Evolutionary conservation across 129 eudicot species (phyloP), one percentile per base, ranked within the genome.

Genomic region (Mikania micrantha): DNA sequence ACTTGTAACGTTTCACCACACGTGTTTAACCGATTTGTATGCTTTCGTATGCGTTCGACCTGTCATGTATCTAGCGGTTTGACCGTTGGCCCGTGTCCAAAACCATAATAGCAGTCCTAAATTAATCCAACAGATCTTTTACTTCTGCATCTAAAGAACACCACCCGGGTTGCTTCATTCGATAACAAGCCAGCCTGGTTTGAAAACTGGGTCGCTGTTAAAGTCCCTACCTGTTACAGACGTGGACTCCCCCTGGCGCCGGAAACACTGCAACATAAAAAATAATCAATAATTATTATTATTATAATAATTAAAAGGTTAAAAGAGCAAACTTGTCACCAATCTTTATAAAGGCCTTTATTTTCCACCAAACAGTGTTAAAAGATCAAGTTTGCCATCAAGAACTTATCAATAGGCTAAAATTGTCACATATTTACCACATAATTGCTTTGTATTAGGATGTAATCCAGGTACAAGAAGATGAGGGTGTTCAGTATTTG

Each of bases 161-260:
- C 35, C 52, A 10, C 24, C 52, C 50, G n/a, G 2, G 25, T 24
- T 54, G 58, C 32, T 32, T 89, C 85, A 89, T 40, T 82, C 80
- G 3, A 80, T 79, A 56, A 82, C 87, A 22, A 83, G 78, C 96
- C 93, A 90, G 34, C 96, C 95, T 0, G 88, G 89, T 80, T 92
- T 92, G 15, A 84, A 53, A 36, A 88, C 66, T 44, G 63, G 63
- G 62, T 92, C 96, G 22, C 63, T 65, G 76, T 67, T 78, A 59
- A 92, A 92, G 73, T 92, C 80, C 0, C 95, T 91, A 35, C 98
- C 96, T 5, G 85, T 82, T 36, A 88, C 87, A 0, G 98, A 92
- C 1, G 91, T 88, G 13, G 96, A 92, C 73, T 92, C 98, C n/a
- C 98, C 98, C 73, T 81, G 96, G 29, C 98, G 87, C 17, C 98